A percentile compares a stretch with the other conserved stretches of the same genome.
These are phyloP conservation scores for Fusarium setosum DNA, from an alignment of 2,329 filamentous ascomycete species.

Conservation along the genomic window DNA sequence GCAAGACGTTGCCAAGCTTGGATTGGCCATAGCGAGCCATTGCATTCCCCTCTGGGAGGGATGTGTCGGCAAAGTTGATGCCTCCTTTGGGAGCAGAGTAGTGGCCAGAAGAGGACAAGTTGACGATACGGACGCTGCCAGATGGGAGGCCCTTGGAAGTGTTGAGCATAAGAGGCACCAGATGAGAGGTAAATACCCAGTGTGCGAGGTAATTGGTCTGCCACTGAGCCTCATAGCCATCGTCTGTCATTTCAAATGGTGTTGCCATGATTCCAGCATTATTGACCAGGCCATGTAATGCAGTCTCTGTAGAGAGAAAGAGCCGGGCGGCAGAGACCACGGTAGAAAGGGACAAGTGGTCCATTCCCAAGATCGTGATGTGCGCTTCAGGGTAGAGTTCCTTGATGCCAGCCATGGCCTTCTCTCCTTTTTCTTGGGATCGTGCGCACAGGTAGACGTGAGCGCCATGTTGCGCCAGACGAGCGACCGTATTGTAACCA, in stretches of 20 bases:
- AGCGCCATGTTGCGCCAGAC: conserved; percentile 23
- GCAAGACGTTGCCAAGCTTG: conserved; percentile 34
- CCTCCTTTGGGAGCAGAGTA: conserved; percentile 19
- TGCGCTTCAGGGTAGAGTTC: conserved; percentile 1
- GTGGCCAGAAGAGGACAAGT: conserved; percentile 28
- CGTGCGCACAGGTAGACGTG: conserved; percentile 30
- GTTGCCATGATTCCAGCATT: conserved; percentile 35
- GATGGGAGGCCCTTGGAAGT: conserved; percentile 14
- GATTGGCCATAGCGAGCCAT: conserved; percentile 28
- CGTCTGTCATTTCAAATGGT: conserved; percentile 14
- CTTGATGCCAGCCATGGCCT: conserved; percentile 9
- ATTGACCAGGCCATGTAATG: conserved; percentile 24
- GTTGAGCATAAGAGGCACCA: conserved; percentile 25
- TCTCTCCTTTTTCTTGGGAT: conserved; percentile 6
- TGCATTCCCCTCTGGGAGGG: not conserved
- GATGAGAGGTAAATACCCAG: conserved; percentile 24
- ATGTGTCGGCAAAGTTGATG: conserved; percentile 16
- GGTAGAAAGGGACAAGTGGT: conserved; percentile 10
- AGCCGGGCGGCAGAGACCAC: conserved; percentile 25
- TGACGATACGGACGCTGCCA: conserved; percentile 27
- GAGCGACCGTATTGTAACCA: conserved; percentile 24
- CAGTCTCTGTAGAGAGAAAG: conserved; percentile 16
- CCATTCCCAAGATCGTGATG: conserved; percentile 18
- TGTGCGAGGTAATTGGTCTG: conserved; percentile 34
- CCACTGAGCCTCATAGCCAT: conserved; percentile 29